Conservation (phyloP, 495 filamentous ascomycete genomes). For the Thozetella sp. region DNA sequence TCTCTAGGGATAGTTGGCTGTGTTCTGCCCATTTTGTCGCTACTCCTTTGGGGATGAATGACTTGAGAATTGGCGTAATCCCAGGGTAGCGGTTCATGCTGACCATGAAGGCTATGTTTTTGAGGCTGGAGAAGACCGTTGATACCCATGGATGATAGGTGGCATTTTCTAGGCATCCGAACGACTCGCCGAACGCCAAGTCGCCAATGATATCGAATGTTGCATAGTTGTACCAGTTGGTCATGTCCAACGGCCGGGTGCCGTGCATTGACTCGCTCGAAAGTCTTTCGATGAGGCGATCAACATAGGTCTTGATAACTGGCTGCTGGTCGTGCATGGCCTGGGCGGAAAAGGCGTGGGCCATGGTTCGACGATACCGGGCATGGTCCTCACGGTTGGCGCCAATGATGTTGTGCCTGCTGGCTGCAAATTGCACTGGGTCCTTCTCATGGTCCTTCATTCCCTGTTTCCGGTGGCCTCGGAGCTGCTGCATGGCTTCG, state of each 20-base stretch:
- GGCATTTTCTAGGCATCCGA: slow-evolving; percentile 45
- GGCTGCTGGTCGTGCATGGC: slow-evolving; percentile 41
- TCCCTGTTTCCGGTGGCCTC: slow-evolving; percentile 39
- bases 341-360: slow-evolving; percentile 52
- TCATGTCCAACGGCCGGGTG: slow-evolving; percentile 22
- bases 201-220: no score
- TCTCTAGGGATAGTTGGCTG: slow-evolving; percentile 14
- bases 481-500: slow-evolving; percentile 60
- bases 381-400: slow-evolving; percentile 36
- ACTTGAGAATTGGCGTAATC: slow-evolving; percentile 9
- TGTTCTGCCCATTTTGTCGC: slow-evolving; percentile 10
- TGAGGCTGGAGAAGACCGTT: slow-evolving; percentile 29
- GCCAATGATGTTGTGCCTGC: slow-evolving; percentile 24
- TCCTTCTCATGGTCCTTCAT: slow-evolving; percentile 36
- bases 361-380: slow-evolving; percentile 39
- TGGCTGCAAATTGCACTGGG: slow-evolving; percentile 8
- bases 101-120: slow-evolving; percentile 22
- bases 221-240: slow-evolving; percentile 54
- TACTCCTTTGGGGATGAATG: slow-evolving; percentile 4
- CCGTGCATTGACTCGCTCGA: slow-evolving; percentile 15
- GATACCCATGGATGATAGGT: slow-evolving; percentile 39
- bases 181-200: slow-evolving; percentile 58
- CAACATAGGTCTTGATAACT: slow-evolving; percentile 34
- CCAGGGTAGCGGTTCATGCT: slow-evolving; percentile 17
- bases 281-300: slow-evolving; percentile 39